Conservation (phyloP, 768 basidiomycete species). For the Tulasnella sp. region DNA sequence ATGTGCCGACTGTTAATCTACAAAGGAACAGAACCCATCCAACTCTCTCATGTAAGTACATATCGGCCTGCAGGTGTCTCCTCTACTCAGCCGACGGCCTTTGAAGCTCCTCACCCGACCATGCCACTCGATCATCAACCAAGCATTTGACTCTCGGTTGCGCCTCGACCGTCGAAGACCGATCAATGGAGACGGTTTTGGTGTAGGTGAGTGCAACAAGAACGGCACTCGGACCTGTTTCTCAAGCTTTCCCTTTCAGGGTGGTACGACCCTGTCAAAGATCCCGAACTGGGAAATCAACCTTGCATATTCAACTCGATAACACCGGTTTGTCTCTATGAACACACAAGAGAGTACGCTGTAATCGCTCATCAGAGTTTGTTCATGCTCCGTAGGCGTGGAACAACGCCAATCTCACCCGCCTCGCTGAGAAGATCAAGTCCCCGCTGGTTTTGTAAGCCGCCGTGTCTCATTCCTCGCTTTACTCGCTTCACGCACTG, state of each 20-base stretch:
- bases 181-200: slow-evolving; percentile 96
- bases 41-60: slow-evolving; percentile 67
- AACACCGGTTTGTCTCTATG: slow-evolving; percentile 59
- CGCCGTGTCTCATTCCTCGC: background rate
- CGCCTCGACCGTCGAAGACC: slow-evolving; percentile 72
- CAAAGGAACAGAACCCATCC: slow-evolving; percentile 89
- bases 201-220: slow-evolving; percentile 58
- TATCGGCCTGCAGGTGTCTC: background rate
- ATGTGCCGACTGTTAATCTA: slow-evolving; percentile 94
- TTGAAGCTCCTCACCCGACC: slow-evolving; percentile 80
- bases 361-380: background rate
- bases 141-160: slow-evolving; percentile 90
- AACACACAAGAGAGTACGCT: background rate
- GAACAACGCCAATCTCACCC: slow-evolving; percentile 90
- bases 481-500: slow-evolving; percentile 27
- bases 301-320: slow-evolving; percentile 96
- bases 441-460: slow-evolving; percentile 89
- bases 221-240: background rate
- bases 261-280: slow-evolving; percentile 87
- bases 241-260: slow-evolving; percentile 40
- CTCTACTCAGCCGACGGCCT: slow-evolving; percentile 2
- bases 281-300: slow-evolving; percentile 73
- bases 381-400: slow-evolving; percentile 55
- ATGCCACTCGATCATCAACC: slow-evolving; percentile 93
- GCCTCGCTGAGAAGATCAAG: slow-evolving; percentile 94